Evolutionary conservation across 2,329 filamentous ascomycete genomes (phyloP).

Genomic region (Albifimbria verrucaria): DNA sequence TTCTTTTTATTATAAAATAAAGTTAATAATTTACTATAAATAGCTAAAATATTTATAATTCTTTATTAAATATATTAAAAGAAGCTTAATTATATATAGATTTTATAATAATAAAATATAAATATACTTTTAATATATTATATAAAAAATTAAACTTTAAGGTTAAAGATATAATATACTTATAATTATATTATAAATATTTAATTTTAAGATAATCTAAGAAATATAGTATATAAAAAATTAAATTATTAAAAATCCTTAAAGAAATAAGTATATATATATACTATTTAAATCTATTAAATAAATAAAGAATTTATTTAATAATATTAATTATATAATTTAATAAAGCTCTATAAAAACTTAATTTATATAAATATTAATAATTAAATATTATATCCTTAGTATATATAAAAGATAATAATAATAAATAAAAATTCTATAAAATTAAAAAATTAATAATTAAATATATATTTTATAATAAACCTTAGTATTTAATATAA

Average conservation of each 20-base stretch:
- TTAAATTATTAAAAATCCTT: conserved; percentile 4
- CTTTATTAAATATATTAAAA: too few relatives aligned
- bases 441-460: not conserved
- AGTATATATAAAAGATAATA: not conserved
- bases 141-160: not conserved
- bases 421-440: not conserved
- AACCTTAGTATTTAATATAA: not conserved
- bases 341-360: not conserved
- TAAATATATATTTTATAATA: not conserved
- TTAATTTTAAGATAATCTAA: not conserved
- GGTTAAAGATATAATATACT: not conserved
- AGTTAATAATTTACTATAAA: too few relatives aligned
- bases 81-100: conserved; percentile 1
- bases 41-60: too few relatives aligned
- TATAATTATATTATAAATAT: not conserved
- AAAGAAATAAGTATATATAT: not conserved
- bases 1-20: not conserved
- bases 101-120: not conserved
- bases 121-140: not conserved
- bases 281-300: too few relatives aligned
- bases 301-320: conserved; percentile 1
- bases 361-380: not conserved
- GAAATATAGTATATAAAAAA: conserved; percentile 4
- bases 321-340: not conserved
- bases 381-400: too few relatives aligned